These are phyloP conservation scores for Leptomonas seymouri DNA, from an alignment of 208 protist genomes.

Conservation along the genomic window DNA sequence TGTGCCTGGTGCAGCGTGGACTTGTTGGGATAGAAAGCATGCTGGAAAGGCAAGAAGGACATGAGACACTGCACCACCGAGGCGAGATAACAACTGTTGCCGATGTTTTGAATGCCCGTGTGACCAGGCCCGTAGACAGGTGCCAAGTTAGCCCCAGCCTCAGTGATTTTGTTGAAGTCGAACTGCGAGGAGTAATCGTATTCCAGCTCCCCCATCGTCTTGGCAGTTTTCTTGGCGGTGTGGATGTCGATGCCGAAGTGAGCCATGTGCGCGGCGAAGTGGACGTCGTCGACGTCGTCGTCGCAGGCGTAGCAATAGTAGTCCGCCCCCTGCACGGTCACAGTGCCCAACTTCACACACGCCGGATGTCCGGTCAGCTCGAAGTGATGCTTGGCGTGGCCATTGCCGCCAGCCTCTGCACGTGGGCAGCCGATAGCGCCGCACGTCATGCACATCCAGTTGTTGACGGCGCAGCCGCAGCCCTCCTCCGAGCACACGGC, in stretches of 20 bases:
- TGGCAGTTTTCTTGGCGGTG: slow-evolving; percentile 93
- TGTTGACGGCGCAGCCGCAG: slow-evolving; percentile 91
- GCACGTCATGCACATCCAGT: slow-evolving; percentile 97
- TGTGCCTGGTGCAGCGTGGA: slow-evolving; percentile 51
- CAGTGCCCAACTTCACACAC: slow-evolving; percentile 97
- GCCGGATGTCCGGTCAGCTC: slow-evolving; percentile 86
- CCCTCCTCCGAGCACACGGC: slow-evolving; percentile 51
- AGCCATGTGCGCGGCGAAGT: slow-evolving; percentile 93
- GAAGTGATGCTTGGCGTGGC: slow-evolving; percentile 94
- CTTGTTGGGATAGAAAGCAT: slow-evolving; percentile 64
- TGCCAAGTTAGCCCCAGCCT: slow-evolving; percentile 82
- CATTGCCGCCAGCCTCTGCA: slow-evolving; percentile 94
- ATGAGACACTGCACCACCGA: slow-evolving; percentile 96
- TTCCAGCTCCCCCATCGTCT: slow-evolving; percentile 96
- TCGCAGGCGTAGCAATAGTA: slow-evolving; percentile 96
- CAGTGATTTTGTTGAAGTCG: slow-evolving; percentile 93
- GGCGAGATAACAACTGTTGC: slow-evolving; percentile 98
- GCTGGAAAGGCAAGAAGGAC: slow-evolving; percentile 71
- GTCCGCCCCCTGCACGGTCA: slow-evolving; percentile 87
- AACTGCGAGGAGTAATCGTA: slow-evolving; percentile 96
- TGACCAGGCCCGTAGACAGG: slow-evolving; percentile 94
- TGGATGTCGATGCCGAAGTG: slow-evolving; percentile 97
- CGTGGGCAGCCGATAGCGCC: slow-evolving; percentile 94
- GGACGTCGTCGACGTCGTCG: slow-evolving; percentile 94
- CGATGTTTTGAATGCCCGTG: slow-evolving; percentile 96